Evolutionary conservation across 108 stramenopile species (phyloP).

Genomic region (Aurantiochytrium sp.): DNA sequence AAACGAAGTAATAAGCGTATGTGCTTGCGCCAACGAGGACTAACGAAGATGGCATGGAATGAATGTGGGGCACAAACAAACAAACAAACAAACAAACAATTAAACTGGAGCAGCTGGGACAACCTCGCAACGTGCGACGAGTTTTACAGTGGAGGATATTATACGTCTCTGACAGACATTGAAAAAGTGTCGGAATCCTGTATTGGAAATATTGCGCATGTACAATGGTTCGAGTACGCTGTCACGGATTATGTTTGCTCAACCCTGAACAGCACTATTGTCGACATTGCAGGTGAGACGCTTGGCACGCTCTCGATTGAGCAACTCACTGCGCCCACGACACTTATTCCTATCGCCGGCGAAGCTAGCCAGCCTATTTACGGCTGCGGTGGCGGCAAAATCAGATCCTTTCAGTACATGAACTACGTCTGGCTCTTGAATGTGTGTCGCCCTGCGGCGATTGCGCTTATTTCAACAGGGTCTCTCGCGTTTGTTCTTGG

Average conservation of each 20-base stretch:
- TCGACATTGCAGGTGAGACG: background rate
- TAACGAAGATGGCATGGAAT: background rate
- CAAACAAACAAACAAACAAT: too few species aligned
- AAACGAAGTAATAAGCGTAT: too few species aligned
- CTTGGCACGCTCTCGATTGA: background rate
- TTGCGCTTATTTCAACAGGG: background rate
- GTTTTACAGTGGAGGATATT: background rate
- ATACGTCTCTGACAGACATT: background rate
- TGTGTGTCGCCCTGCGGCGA: background rate
- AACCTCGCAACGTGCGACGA: background rate
- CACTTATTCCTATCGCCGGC: background rate
- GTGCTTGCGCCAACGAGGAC: too few species aligned
- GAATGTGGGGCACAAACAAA: background rate
- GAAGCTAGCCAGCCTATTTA: background rate
- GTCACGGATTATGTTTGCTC: background rate
- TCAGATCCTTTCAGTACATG: background rate
- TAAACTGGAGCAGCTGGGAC: background rate
- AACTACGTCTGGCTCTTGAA: background rate
- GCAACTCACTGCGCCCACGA: background rate
- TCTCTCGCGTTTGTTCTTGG: background rate
- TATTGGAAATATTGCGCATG: background rate
- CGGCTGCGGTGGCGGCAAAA: slow-evolving; percentile 4
- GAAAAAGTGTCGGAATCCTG: background rate
- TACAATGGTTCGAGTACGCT: background rate
- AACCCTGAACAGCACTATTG: background rate